A percentile compares a stretch with the other conserved stretches of the same genome.
These are phyloP conservation scores for Scenedesmus sp. DNA, from an alignment of 163 green algal species.

Conservation along the genomic window DNA sequence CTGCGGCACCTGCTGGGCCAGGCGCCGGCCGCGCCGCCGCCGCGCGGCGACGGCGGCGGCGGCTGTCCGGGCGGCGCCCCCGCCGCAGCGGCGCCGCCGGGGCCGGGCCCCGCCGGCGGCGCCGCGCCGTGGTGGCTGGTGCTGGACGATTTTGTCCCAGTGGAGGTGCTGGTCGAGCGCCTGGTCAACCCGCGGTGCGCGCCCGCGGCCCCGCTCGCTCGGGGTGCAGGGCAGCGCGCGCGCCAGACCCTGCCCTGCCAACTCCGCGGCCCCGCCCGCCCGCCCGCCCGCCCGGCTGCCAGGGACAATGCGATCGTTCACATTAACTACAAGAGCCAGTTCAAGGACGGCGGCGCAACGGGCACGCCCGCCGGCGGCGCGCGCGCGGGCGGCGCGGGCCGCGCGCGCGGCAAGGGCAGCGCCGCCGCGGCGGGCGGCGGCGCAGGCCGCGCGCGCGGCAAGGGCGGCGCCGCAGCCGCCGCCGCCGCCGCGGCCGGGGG, in stretches of 20 bases:
- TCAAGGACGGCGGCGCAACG: constrained; percentile 28
- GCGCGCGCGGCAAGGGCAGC: not conserved
- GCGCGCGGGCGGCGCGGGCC: not conserved
- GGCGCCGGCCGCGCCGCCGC: too few species aligned
- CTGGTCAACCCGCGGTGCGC: constrained; percentile 34
- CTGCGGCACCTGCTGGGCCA: too few species aligned
- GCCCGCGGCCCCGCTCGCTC: too few species aligned
- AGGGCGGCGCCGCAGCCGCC: not conserved
- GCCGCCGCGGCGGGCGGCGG: not conserved
- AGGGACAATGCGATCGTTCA: constrained; percentile 28
- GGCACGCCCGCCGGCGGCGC: not conserved
- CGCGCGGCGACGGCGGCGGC: not conserved
- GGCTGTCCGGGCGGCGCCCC: not conserved
- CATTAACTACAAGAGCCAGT: constrained; percentile 48
- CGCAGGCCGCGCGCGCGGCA: not conserved
- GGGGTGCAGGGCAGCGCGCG: too few species aligned
- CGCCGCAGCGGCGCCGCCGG: too few species aligned
- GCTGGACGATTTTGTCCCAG: constrained; percentile 49
- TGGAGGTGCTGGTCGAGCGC: constrained; percentile 45
- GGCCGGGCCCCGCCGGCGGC: not conserved
- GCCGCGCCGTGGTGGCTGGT: constrained; percentile 29
- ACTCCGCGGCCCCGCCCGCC: too few species aligned
- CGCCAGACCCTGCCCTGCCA: too few species aligned
- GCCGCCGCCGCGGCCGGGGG: constrained; percentile 1
- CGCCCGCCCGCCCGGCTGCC: too few species aligned